Percentiles rank a stretch among this genome's conserved stretches.
phyloP scores from a whole-genome alignment of 73 alveolate genomes.

The Blepharisma japonicum region DNA sequence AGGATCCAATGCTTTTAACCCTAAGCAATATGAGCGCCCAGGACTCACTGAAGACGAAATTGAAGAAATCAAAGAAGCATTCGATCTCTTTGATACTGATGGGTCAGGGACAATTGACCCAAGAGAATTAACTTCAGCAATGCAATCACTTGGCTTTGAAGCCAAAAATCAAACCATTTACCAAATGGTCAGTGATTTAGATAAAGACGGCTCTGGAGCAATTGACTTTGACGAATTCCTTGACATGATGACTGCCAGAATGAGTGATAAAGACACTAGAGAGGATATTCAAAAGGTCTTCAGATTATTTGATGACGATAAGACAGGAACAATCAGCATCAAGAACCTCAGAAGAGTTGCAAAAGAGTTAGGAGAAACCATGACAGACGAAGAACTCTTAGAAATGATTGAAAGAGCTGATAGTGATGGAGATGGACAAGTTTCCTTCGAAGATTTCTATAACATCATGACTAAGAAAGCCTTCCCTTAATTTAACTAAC shows the following conservation, averaged over 20 bases:
- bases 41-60: conserved; percentile 92
- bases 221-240: conserved; percentile 89
- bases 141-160: conserved; percentile 82
- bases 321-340: conserved; percentile 66
- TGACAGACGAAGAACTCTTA: conserved; percentile 90
- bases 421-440: conserved; percentile 50
- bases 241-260: conserved; percentile 56
- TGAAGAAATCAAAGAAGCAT: conserved; percentile 87
- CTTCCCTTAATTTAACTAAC: too few relatives aligned
- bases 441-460: conserved; percentile 80
- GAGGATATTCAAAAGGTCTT: conserved; percentile 34
- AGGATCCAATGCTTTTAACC: conserved; percentile 14
- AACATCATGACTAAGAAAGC: conserved; percentile 39
- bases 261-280: conserved; percentile 40
- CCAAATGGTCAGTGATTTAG: conserved; percentile 85
- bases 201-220: conserved; percentile 86
- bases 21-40: conserved; percentile 51
- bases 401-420: conserved; percentile 87
- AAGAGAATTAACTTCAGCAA: conserved; percentile 86
- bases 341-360: conserved; percentile 83
- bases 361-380: conserved; percentile 88
- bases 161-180: conserved; percentile 81
- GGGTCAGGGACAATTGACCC: conserved; percentile 93
- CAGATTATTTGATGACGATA: conserved; percentile 44
- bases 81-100: conserved; percentile 84